Base-by-base conservation (phyloP, 2,329 filamentous ascomycete species). In the Magnaporthales sp. region DNA sequence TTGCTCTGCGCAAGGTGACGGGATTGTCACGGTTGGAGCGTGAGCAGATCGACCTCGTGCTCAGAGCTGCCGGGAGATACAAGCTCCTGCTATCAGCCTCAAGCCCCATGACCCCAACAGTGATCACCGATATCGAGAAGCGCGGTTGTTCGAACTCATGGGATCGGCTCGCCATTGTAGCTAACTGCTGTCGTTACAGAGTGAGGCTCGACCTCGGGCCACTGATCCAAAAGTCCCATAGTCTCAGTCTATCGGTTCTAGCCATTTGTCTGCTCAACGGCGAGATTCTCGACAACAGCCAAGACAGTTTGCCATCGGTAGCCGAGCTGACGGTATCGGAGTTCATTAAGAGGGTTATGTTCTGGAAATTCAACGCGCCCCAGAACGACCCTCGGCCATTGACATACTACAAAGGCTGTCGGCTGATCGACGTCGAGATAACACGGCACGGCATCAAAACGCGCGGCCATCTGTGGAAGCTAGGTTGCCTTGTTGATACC, bases 121-220 rank as follows among this genome's bases (percentile, higher is more conserved):
- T 77, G 0, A 68, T 76, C 0, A 67, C 69, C 0, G 71, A 76
- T 19, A 71, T 76, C 3, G 67, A 69, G 7, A 65, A 54, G 7
- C 70, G 73, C 63, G 69, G 67, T 0, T 51, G 73, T 1, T 64
- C 30, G 0, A 68, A 74, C 2, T 67, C 66, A 0, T 77, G 71
- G 63, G 62, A 63, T 29, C 27, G 62, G 30, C 62, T 63, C 24
- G 62, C 27, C 2, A 63, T 63, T 46, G 62, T 64, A 2, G 74
- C 74, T 10, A 77, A 77, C 32, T 77, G 74, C 63, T 77, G 75
- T 26, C 69, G 74, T 19, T 77, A 76, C 32, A 65, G 69, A 1
- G 67, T 70, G 0, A 68, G 74, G 3, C 64, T 77, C 3, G 67
- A 76, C 32, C 65, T 11, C 3, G 31, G 58, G 22, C 46, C 62